Percentiles rank a stretch among this genome's conserved stretches.
Evolutionary conservation across 2,329 filamentous ascomycete species (phyloP).

Genomic region (Xylaria polymorpha): DNA sequence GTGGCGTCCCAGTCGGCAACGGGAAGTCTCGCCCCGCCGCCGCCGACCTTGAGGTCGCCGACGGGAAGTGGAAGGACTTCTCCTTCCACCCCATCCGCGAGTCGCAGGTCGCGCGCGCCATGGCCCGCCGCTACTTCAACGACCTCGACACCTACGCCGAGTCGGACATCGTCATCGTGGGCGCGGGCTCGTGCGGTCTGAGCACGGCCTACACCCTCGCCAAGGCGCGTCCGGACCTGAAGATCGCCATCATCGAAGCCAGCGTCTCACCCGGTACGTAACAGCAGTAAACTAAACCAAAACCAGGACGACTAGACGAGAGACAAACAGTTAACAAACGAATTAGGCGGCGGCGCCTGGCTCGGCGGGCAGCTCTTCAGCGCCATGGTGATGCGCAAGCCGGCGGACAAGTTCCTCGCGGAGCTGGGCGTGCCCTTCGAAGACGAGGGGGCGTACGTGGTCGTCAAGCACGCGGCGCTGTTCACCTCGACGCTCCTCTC

Average conservation of each 20-base stretch:
- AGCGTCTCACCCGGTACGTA: conserved; percentile 76
- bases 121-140: conserved; percentile 92
- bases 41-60: conserved; percentile 72
- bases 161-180: conserved; percentile 92
- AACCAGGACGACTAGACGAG: background rate
- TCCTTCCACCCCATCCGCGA: conserved; percentile 88
- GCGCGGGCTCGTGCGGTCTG: conserved; percentile 88
- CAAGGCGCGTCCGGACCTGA: conserved; percentile 85
- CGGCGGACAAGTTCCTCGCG: conserved; percentile 83
- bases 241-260: conserved; percentile 91
- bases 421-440: conserved; percentile 88
- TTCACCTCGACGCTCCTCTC: conserved; percentile 90
- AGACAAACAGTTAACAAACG: conserved; percentile 17
- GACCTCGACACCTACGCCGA: conserved; percentile 91
- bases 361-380: conserved; percentile 94
- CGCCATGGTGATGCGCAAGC: conserved; percentile 95
- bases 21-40: conserved; percentile 53
- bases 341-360: conserved; percentile 83
- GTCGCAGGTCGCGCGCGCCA: conserved; percentile 90
- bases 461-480: conserved; percentile 92
- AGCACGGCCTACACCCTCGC: conserved; percentile 86
- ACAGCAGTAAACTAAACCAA: background rate
- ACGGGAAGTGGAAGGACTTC: conserved; percentile 84
- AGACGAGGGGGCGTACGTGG: conserved; percentile 87
- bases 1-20: conserved; percentile 54